Base-by-base conservation (phyloP, 2,329 filamentous ascomycete species). In the Ciborinia camelliae region DNA sequence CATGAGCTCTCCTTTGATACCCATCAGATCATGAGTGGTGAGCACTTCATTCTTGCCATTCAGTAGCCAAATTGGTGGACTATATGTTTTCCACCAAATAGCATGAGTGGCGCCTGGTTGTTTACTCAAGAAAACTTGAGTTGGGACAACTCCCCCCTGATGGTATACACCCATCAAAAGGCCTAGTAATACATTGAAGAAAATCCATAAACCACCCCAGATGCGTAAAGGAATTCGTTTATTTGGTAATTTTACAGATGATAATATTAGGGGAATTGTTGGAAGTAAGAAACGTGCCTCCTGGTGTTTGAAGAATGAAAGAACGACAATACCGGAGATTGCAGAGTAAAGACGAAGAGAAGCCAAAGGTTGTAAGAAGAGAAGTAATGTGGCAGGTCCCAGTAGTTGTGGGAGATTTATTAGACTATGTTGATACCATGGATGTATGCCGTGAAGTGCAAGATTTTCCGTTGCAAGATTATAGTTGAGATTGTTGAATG, bases 81-180 rank as follows among this genome's bases (percentile, higher is more conserved):
- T 90, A 74, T 93, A 93, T 1, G 90, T 93, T 75, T 92, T 93
- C 90, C 90, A 94, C 90, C 90, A 94, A 59, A 76, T 68, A 4
- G 88, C 88, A 41, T 88, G 82, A 1, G 86, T 87, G 10, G 89
- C 86, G 68, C 89, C 87, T 69, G 67, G 67, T 63, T 90, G 87
- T 63, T 84, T 84, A 72, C 86, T 89, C 73, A 94, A 81, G 73
- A 91, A 91, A 0, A 90, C 85, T 72, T 94, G 90, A 8, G 86
- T 86, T 0, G 90, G 89, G 1, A 94, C 82, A 32, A 93, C 85
- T 51, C 90, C 90, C 35, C 89, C 90, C 77, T 94, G 90, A 75
- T 94, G 90, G 73, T 91, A 94, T 4, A 86, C 79, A n/a, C 90
- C 90, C 88, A 93, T 92, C 54, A 94, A 75, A 0, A 88, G 73